Base-by-base conservation (phyloP, 805 yeast species). In the Danielozyma ontarioensis region DNA sequence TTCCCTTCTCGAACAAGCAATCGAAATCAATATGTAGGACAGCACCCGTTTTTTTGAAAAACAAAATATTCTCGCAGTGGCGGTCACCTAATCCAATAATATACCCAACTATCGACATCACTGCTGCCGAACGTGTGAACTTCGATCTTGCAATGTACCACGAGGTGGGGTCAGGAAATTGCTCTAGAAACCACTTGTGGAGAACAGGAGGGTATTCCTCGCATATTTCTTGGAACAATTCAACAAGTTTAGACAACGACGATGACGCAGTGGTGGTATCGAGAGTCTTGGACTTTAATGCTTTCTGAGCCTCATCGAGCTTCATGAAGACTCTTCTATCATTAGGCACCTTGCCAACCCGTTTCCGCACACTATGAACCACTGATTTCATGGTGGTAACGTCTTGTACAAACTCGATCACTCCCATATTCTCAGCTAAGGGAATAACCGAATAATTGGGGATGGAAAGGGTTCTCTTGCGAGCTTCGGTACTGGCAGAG, bases 41-140 rank as follows among this genome's bases (percentile, higher is more conserved):
- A 6, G 77, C 78, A 1, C 98, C 98, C 3, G 80, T 73, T 27
- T 69, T 73, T 40, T 81, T 80, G 46, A 80, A 73, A 25, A 90
- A 63, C 34, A 93, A 59, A 14, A 93, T 76, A 50, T 93, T 93
- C 51, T 93, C 99, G 45, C 96, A 83, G 53, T 93, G 99, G 25
- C 99, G 70, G 57, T 93, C 99, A 16, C 99, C 99, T 31, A 93
- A 69, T 6, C 98, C 98, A 17, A 93, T 68, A 29, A 93, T 77
- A 53, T 85, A 86, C 0, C 99, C 98, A 4, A 90, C 95, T 68
- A 93, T 87, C 0, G 97, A 88, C 98, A 94, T 93, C 0, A 90
- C 97, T 0, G 97, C 96, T 17, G 83, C 68, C 0, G 96, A 78
- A 34, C 95, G 68, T 0, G 85, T 78, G 52, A 74, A 94, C 23